phyloP scores from a whole-genome alignment of 192 early-diverging fungal species.

The Spinellus fusiger region DNA sequence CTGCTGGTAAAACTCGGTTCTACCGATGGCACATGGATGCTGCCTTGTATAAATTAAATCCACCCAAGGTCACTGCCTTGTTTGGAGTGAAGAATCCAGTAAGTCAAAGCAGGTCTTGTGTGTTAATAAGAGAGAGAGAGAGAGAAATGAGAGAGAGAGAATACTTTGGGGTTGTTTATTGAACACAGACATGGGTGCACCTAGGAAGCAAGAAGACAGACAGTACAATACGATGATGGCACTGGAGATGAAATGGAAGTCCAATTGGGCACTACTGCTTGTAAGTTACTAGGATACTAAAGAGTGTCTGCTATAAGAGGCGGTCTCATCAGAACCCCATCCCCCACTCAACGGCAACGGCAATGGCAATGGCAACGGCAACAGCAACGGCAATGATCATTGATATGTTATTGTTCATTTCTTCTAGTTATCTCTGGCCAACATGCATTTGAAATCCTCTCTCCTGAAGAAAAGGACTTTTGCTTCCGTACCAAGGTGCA shows the following conservation, averaged over 20 bases:
- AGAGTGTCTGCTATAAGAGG: neutral
- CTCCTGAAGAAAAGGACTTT: conserved; percentile 27
- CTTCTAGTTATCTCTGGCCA: conserved; percentile 29
- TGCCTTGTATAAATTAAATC: conserved; percentile 28
- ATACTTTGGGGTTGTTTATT: neutral
- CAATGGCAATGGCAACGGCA: too few species aligned
- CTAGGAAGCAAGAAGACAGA: conserved; percentile 21
- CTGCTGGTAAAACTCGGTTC: conserved; percentile 26
- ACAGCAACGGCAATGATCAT: too few species aligned
- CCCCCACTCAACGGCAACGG: too few species aligned
- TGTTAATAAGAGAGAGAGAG: neutral
- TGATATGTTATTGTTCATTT: neutral
- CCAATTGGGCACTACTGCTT: conserved; percentile 33
- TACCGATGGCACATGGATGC: conserved; percentile 37
- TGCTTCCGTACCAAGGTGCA: conserved; percentile 29
- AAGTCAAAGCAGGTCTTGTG: neutral
- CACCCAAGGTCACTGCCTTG: conserved; percentile 26
- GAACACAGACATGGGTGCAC: neutral
- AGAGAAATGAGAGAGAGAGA: neutral
- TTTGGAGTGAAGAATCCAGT: conserved; percentile 31
- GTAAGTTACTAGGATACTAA: conserved; percentile 10
- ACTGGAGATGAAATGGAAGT: conserved; percentile 18
- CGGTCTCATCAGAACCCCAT: too few species aligned
- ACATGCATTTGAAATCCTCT: conserved; percentile 27
- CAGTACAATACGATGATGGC: conserved; percentile 25